Base-by-base conservation (phyloP, 148 eudicot species). In the Heliosperma pusillum region DNA sequence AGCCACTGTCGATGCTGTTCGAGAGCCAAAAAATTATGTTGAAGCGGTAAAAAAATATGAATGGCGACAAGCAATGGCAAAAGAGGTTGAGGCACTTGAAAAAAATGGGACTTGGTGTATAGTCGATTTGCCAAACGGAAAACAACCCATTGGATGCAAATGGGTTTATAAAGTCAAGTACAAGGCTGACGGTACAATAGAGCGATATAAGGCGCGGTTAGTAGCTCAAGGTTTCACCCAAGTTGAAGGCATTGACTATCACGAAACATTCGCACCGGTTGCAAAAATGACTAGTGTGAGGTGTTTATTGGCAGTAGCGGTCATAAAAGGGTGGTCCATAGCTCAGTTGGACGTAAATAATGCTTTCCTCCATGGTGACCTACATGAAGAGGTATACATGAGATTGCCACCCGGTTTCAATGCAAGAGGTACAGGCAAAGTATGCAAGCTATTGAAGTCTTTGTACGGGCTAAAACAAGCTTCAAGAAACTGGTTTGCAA, bases 101-200 rank as follows among this genome's bases (percentile, higher is more conserved):
- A 15, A 3, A 12, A 27, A 16, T 36, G 15, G 6, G 22, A 33
- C 40, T 40, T 40, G 44, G 44, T 3, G 7, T 3, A 40, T 40
- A 3, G 7, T 40, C 44, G 44, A 40, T 40, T 21, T 67, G 13
- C 71, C 71, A 5, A 17, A 1, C 1, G 50, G 71, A 17, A 67
- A 67, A 7, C 36, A 40, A 9, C 50, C 52, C 21, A 67, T 67
- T 17, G 53, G 71, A 1, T 30, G 52, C 17, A 26, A 29, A 33
- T 67, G 50, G 52, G 53, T 67, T n/a, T 67, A 33, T 16, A 67
- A 67, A 40, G 17, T 33, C 2, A 67, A 67, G 17, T 17, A 15
- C 24, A 67, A 67, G 36, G 4, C 21, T n/a, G 71, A 67, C 36
- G 50, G 71, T 5, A 67, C 52, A 2, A 33, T 67, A 33, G 71